A percentile compares a stretch with the other conserved stretches of the same genome.
Evolutionary conservation across 2,329 filamentous ascomycete species (phyloP).

Genomic region (Mycosphaerella sp.): DNA sequence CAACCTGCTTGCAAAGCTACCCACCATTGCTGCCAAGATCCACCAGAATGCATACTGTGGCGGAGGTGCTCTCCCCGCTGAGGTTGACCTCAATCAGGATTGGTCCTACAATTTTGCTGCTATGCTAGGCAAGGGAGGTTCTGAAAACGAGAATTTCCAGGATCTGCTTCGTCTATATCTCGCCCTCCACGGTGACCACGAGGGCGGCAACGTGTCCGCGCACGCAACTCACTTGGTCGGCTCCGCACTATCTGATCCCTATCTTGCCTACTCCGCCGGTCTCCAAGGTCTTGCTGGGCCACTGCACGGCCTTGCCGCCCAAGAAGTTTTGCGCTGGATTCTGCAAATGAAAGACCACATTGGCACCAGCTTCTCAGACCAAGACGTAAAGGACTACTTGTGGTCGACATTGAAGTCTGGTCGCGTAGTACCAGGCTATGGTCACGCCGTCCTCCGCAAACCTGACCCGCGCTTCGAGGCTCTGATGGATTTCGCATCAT

Average conservation of each 20-base stretch:
- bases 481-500: conserved; percentile 87
- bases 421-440: conserved; percentile 90
- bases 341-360: conserved; percentile 90
- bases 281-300: conserved; percentile 94
- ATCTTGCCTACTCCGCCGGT: conserved; percentile 92
- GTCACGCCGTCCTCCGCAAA: conserved; percentile 92
- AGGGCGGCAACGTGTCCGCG: conserved; percentile 95
- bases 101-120: conserved; percentile 99
- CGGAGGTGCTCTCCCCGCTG: conserved; percentile 66
- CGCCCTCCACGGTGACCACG: conserved; percentile 94
- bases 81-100: conserved; percentile 78
- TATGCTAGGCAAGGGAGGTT: conserved; percentile 84
- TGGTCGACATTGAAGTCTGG: conserved; percentile 92
- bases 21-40: conserved; percentile 93
- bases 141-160: conserved; percentile 88
- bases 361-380: conserved; percentile 67
- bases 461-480: conserved; percentile 95
- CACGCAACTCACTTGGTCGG: conserved; percentile 94
- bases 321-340: conserved; percentile 96
- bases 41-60: conserved; percentile 82
- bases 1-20: conserved; percentile 88
- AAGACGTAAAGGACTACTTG: conserved; percentile 81
- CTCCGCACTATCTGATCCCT: conserved; percentile 87
- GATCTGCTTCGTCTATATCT: conserved; percentile 91
- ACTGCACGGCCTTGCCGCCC: conserved; percentile 84